A percentile compares a stretch with the other conserved stretches of the same genome.
These are phyloP conservation scores for Anastatica hierochuntica DNA, from an alignment of 345 rosid genomes.

Conservation along the genomic window DNA sequence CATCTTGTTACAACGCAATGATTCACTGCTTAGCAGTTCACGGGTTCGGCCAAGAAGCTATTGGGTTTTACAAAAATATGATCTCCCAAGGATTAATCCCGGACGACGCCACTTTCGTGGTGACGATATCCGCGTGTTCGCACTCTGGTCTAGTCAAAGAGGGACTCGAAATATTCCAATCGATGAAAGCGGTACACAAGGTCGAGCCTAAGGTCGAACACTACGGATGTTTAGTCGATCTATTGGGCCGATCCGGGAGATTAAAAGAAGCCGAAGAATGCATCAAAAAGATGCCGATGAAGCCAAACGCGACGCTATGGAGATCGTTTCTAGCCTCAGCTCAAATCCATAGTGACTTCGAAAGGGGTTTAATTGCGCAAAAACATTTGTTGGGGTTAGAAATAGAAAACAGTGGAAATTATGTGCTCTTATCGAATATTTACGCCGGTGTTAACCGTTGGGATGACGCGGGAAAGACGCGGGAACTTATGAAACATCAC, in stretches of 20 bases:
- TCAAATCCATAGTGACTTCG: slow-evolving; percentile 39
- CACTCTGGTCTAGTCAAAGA: slow-evolving; percentile 48
- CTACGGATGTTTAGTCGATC: slow-evolving; percentile 56
- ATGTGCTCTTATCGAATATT: slow-evolving; percentile 54
- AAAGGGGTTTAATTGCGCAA: slow-evolving; percentile 39
- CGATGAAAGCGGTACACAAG: slow-evolving; percentile 33
- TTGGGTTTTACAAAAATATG: slow-evolving; percentile 30
- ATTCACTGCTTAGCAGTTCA: slow-evolving; percentile 46
- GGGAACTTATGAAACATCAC: slow-evolving; percentile 52
- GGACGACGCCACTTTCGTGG: slow-evolving; percentile 45
- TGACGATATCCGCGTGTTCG: slow-evolving; percentile 49
- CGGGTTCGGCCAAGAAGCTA: slow-evolving; percentile 41
- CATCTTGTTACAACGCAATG: slow-evolving; percentile 45
- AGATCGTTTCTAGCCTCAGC: slow-evolving; percentile 63
- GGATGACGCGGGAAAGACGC: slow-evolving; percentile 46
- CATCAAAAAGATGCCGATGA: slow-evolving; percentile 48
- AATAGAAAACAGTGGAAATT: slow-evolving; percentile 46
- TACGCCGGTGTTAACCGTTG: slow-evolving; percentile 47
- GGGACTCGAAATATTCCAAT: slow-evolving; percentile 37
- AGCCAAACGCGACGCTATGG: slow-evolving; percentile 52
- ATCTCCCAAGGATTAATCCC: slow-evolving; percentile 32
- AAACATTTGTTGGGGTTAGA: slow-evolving; percentile 43
- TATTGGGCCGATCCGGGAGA: slow-evolving; percentile 47
- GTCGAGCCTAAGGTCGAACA: slow-evolving; percentile 53
- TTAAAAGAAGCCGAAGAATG: slow-evolving; percentile 44